A percentile compares a stretch with the other conserved stretches of the same genome.
Evolutionary conservation across 148 eudicot genomes (phyloP).

Genomic region (Camellia sinensis): DNA sequence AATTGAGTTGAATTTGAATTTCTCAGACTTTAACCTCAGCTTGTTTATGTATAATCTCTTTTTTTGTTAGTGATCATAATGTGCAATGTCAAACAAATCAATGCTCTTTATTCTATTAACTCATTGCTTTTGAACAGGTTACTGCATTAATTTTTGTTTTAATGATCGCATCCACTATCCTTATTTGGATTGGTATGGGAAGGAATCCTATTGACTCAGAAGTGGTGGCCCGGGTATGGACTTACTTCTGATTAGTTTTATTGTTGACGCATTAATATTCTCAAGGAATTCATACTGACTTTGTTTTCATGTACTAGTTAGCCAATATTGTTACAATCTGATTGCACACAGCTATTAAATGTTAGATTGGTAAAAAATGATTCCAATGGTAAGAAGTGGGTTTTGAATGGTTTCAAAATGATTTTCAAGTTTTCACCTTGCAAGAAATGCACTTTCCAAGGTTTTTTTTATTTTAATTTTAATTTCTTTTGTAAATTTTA

Average conservation of each 20-base stretch:
- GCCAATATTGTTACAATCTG: too few relatives aligned
- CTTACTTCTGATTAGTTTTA: constrained; percentile 13
- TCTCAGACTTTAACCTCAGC: too few relatives aligned
- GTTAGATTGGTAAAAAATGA: not conserved
- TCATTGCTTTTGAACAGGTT: constrained; percentile 46
- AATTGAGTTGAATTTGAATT: too few relatives aligned
- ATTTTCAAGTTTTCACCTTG: not conserved
- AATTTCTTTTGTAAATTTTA: too few relatives aligned
- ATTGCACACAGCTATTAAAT: not conserved
- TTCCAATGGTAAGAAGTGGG: not conserved
- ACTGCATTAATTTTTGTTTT: constrained; percentile 49
- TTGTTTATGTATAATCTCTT: not conserved
- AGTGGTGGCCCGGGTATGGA: constrained; percentile 73
- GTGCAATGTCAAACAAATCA: not conserved
- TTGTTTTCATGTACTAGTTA: too few relatives aligned
- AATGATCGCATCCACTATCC: constrained; percentile 61
- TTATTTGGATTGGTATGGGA: constrained; percentile 91
- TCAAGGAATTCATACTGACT: not conserved
- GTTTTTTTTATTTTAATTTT: too few relatives aligned
- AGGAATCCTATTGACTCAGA: constrained; percentile 70
- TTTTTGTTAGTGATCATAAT: not conserved
- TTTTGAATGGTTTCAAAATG: not conserved
- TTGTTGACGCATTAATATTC: constrained; percentile 3
- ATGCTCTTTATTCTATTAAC: constrained; percentile 8
- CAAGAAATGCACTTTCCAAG: too few relatives aligned